Percentiles rank a stretch among this genome's conserved stretches.
These are phyloP conservation scores for Penicillium herquei DNA, from an alignment of 495 filamentous ascomycete genomes.

Conservation along the genomic window DNA sequence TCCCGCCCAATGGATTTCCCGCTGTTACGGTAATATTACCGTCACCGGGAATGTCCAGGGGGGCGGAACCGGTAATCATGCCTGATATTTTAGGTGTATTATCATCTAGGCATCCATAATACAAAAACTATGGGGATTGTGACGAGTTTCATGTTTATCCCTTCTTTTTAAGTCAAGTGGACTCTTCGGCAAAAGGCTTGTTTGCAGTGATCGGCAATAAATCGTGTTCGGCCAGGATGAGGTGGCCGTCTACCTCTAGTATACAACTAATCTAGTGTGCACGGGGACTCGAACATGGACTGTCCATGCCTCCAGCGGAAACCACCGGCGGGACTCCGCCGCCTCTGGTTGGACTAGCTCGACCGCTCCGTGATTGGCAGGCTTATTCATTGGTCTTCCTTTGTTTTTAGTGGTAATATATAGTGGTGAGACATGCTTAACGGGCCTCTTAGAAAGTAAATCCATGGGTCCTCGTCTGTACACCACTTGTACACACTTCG, in stretches of 20 bases:
- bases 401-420: background rate
- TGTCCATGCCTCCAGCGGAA: slow-evolving; percentile 26
- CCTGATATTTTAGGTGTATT: too few relatives aligned
- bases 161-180: background rate
- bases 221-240: background rate
- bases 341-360: background rate
- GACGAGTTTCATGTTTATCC: too few relatives aligned
- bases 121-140: background rate
- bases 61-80: background rate
- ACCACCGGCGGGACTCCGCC: slow-evolving; percentile 39
- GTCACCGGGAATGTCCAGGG: background rate
- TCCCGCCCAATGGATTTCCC: slow-evolving; percentile 7
- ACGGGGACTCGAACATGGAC: background rate
- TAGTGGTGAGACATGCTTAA: too few relatives aligned
- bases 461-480: too few relatives aligned
- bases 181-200: slow-evolving; percentile 5
- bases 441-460: too few relatives aligned
- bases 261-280: background rate
- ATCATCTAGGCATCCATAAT: slow-evolving; percentile 12
- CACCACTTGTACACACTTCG: too few relatives aligned
- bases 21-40: slow-evolving; percentile 9
- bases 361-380: too few relatives aligned
- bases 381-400: background rate
- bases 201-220: slow-evolving; percentile 6
- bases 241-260: background rate